These are phyloP conservation scores for Barnettozyma populi DNA, from an alignment of 805 yeast species.

Conservation along the genomic window DNA sequence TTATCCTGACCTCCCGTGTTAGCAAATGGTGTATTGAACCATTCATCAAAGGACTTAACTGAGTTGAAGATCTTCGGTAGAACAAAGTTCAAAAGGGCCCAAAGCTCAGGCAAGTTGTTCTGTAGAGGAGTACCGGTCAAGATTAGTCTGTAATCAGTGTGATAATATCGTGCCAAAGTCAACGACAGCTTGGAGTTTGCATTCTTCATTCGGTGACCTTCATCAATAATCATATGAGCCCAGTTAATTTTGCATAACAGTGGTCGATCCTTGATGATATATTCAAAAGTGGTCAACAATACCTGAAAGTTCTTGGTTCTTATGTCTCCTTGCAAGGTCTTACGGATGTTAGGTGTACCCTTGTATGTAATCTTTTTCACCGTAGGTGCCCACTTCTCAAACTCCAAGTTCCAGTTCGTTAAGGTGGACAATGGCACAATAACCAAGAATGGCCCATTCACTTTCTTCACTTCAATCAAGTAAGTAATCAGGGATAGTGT, in stretches of 20 bases:
- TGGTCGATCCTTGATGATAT: conserved; percentile 72
- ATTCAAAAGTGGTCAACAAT: conserved; percentile 75
- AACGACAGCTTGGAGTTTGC: conserved; percentile 66
- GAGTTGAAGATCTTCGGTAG: conserved; percentile 82
- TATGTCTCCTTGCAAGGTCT: conserved; percentile 56
- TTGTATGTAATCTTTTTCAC: conserved; percentile 68
- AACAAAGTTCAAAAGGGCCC: conserved; percentile 81
- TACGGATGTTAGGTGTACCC: conserved; percentile 72
- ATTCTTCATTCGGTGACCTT: conserved; percentile 87
- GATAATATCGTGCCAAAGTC: conserved; percentile 67
- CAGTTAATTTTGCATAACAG: conserved; percentile 62
- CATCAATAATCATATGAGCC: conserved; percentile 87
- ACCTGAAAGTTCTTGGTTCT: conserved; percentile 70
- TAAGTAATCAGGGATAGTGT: conserved; percentile 73
- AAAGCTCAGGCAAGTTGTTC: conserved; percentile 76
- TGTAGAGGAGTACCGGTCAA: conserved; percentile 87
- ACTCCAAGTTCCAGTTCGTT: conserved; percentile 81
- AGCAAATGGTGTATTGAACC: conserved; percentile 88
- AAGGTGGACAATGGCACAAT: conserved; percentile 81
- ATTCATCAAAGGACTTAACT: conserved; percentile 80
- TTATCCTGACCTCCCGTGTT: conserved; percentile 80
- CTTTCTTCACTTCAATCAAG: conserved; percentile 60
- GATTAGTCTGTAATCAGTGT: conserved; percentile 70
- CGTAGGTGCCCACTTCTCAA: conserved; percentile 86
- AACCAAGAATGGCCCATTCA: conserved; percentile 66